Evolutionary conservation across 495 filamentous ascomycete species (phyloP).

Genomic region (Cenococcum geophilum): DNA sequence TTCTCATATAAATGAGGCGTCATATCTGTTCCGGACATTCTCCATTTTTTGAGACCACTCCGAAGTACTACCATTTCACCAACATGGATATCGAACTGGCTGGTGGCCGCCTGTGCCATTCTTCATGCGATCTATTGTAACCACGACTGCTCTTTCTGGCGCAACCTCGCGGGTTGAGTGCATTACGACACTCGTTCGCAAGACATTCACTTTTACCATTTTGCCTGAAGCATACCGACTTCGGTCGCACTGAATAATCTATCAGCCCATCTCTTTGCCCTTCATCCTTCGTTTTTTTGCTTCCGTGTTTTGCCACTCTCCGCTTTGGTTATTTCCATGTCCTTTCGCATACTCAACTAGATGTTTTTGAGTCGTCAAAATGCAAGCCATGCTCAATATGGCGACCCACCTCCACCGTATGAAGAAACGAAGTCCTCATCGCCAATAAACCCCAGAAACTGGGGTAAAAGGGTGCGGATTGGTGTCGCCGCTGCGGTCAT

Average conservation of each 20-base stretch:
- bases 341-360: background rate
- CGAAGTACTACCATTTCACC: background rate
- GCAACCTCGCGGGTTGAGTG: no score
- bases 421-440: background rate
- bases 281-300: background rate
- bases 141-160: background rate
- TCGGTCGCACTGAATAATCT: background rate
- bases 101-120: background rate
- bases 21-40: background rate
- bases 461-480: constrained; percentile 46
- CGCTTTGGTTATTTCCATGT: background rate
- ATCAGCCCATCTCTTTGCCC: background rate
- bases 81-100: background rate
- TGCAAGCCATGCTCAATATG: background rate
- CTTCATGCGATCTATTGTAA: background rate
- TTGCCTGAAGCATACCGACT: no score
- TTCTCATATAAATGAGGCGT: constrained; percentile 4
- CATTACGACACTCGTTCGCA: background rate
- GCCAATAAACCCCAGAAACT: constrained; percentile 49
- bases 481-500: constrained; percentile 38
- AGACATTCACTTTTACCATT: background rate
- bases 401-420: constrained; percentile 4
- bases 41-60: background rate
- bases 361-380: background rate
- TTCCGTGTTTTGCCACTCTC: background rate